These are phyloP conservation scores for Daldinia sp. DNA, from an alignment of 2,329 filamentous ascomycete species.

Conservation along the genomic window DNA sequence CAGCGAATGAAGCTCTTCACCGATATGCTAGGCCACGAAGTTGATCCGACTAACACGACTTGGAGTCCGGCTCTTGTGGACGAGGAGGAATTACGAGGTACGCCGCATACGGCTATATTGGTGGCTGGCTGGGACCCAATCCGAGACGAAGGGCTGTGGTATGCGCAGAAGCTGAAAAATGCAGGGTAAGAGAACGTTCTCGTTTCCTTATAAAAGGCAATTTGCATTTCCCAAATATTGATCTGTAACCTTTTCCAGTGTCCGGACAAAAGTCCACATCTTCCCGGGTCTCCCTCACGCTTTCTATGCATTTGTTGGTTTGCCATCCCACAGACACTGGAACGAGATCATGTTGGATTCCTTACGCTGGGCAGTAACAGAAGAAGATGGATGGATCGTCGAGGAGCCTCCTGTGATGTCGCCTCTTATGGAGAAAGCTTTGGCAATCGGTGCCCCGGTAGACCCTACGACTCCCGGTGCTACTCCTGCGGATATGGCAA, in stretches of 20 bases:
- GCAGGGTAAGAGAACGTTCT: constrained; percentile 39
- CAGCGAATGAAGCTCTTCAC: constrained; percentile 50
- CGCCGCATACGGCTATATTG: constrained; percentile 47
- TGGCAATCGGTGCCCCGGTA: constrained; percentile 14
- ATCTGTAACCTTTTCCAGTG: constrained; percentile 29
- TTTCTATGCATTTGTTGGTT: constrained; percentile 43
- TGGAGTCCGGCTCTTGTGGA: constrained; percentile 53
- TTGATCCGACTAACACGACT: constrained; percentile 40
- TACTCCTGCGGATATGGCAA: constrained; percentile 5
- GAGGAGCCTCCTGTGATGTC: constrained; percentile 33
- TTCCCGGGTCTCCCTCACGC: constrained; percentile 50
- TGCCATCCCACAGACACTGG: constrained; percentile 44
- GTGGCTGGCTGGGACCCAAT: constrained; percentile 49
- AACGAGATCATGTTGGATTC: constrained; percentile 37
- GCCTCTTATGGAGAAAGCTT: constrained; percentile 12
- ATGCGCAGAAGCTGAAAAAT: constrained; percentile 46
- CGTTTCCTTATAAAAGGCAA: neutral
- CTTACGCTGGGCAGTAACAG: constrained; percentile 36
- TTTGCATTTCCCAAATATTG: neutral
- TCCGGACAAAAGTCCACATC: constrained; percentile 48
- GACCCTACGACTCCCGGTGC: constrained; percentile 14
- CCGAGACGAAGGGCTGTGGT: constrained; percentile 48
- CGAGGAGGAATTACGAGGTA: constrained; percentile 44
- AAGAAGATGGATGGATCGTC: constrained; percentile 41
- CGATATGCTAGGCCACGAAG: constrained; percentile 39